A percentile compares a stretch with the other conserved stretches of the same genome.
Evolutionary conservation across 495 filamentous ascomycete genomes (phyloP).

Genomic region (Geopyxis carbonaria): DNA sequence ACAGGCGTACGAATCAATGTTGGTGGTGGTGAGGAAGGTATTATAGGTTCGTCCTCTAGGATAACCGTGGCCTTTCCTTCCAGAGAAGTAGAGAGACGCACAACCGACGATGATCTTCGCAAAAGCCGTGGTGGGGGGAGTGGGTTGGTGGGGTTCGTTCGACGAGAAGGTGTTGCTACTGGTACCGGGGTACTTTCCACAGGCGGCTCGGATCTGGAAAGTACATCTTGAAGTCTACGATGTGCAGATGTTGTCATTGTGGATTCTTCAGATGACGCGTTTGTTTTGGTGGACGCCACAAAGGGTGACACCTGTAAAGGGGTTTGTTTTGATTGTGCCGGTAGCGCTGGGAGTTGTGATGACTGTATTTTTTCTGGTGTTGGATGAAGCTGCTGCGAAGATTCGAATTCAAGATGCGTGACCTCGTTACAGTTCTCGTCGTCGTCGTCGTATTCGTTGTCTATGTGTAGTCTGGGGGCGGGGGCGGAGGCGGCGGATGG

Average conservation of each 20-base stretch:
- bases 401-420: no score
- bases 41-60: slow-evolving; percentile 10
- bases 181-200: neutral
- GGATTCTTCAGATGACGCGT: slow-evolving; percentile 1
- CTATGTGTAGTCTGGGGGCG: neutral
- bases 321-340: neutral
- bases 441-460: neutral
- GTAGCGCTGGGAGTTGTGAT: neutral
- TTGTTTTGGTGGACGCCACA: no score
- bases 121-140: slow-evolving; percentile 4
- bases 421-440: no score
- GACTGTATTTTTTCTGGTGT: neutral
- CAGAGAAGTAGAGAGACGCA: slow-evolving; percentile 21
- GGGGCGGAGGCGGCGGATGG: neutral
- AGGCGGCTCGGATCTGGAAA: slow-evolving; percentile 1
- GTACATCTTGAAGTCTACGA: slow-evolving; percentile 20
- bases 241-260: slow-evolving; percentile 22
- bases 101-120: slow-evolving; percentile 1
- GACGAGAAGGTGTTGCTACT: slow-evolving; percentile 5
- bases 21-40: slow-evolving; percentile 6
- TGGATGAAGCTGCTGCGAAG: neutral
- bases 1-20: no score
- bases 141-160: slow-evolving; percentile 13
- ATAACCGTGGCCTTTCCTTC: slow-evolving; percentile 25
- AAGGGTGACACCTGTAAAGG: no score